Base-by-base conservation (phyloP, 108 stramenopile species). In the Hondaea fermentalgiana region DNA sequence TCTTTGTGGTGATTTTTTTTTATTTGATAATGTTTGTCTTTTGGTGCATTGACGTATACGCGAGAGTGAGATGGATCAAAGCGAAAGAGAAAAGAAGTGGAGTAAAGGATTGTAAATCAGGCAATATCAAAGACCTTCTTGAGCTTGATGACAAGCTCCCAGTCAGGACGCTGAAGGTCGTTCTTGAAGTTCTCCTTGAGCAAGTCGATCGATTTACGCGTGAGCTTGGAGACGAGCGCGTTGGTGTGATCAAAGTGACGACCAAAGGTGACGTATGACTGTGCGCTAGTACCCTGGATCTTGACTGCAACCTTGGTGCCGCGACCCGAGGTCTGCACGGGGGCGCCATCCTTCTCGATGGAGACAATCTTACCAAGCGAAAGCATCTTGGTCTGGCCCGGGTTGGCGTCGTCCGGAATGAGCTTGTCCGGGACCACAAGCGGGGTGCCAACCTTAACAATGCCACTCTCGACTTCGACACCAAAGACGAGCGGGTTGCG, bases 401-500 rank as follows among this genome's bases (percentile, higher is more conserved):
- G 87, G 43, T 94, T 95, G 43, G 98, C 99, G 72, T 98, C 92
- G 88, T 95, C 94, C 25, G 98, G 93, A 47, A 97, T 96, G 59
- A 96, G 96, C 25, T 96, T 89, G 14, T 96, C 95, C 45, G 98
- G 98, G 87, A 98, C 94, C 92, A 97, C 97, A 44, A 99, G 94
- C 21, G 98, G 98, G 23, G 99, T 99, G n/a, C 98, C 98, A 51
- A 98, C 95, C 92, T 97, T 97, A 16, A 98, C 91, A 71, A 96
- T 98, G 71, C 99, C 99, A 72, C 98, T 98, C 4, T 96, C 92
- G 55, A 99, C 95, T 91, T 98, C 97, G 43, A 96, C 93, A 83
- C 99, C 99, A 55, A 99, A 93, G 90, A 99, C 97, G 89, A 99
- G 98, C 64, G 99, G 99, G 90, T 99, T 98, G 89, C 98, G 98